These are phyloP conservation scores for Taphrina communis DNA, from an alignment of 1,139 yeast species.

Conservation along the genomic window DNA sequence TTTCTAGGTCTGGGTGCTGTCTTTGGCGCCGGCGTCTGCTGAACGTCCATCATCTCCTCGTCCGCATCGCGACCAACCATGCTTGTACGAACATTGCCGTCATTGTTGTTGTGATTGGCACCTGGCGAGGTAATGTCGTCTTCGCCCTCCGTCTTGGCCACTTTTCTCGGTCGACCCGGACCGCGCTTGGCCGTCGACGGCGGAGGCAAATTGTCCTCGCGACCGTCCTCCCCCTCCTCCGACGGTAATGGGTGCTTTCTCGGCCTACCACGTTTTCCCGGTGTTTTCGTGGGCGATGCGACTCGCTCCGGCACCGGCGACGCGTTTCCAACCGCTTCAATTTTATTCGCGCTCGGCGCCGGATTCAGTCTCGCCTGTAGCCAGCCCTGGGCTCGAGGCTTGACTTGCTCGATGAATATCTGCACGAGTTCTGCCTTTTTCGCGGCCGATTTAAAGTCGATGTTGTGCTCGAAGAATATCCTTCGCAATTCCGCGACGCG, in stretches of 20 bases:
- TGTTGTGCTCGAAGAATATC: conserved; percentile 63
- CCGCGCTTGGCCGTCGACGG: conserved; percentile 23
- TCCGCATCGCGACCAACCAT: background rate
- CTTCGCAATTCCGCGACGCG: conserved; percentile 70
- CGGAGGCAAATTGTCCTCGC: background rate
- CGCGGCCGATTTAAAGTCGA: conserved; percentile 64
- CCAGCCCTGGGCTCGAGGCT: conserved; percentile 54
- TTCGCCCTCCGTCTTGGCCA: conserved; percentile 21
- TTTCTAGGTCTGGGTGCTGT: conserved; percentile 4
- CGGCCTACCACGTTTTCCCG: conserved; percentile 19
- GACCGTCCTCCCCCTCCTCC: background rate
- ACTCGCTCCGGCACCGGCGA: conserved; percentile 7
- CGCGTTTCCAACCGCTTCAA: conserved; percentile 19
- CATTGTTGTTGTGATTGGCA: background rate
- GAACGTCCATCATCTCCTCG: conserved; percentile 6
- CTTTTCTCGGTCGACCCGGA: conserved; percentile 35
- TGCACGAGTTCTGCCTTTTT: conserved; percentile 66
- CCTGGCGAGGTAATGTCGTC: conserved; percentile 15
- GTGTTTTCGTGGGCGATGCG: conserved; percentile 23
- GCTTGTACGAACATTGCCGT: background rate
- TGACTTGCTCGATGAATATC: conserved; percentile 60
- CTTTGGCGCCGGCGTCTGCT: conserved; percentile 26
- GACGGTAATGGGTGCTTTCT: conserved; percentile 15
- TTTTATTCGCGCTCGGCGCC: conserved; percentile 17
- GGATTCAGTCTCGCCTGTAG: conserved; percentile 46